Evolutionary conservation across 1,139 yeast species (phyloP).

Genomic region (Magnusiomyces sp.): DNA sequence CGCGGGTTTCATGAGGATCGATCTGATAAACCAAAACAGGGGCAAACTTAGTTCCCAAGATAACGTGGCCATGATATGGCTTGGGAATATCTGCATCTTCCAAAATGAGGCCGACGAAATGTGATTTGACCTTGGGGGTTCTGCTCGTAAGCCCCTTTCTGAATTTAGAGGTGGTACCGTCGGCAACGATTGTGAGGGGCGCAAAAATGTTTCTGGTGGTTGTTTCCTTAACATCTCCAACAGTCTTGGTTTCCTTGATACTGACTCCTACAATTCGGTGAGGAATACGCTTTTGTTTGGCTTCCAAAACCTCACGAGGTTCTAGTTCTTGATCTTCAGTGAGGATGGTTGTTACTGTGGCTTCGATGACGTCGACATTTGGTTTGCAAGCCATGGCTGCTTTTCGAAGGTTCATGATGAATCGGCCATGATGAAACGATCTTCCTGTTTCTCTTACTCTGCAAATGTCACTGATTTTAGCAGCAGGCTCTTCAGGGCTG

Average conservation of each 20-base stretch:
- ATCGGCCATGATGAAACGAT: slow-evolving; percentile 88
- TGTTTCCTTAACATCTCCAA: no score
- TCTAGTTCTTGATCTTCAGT: slow-evolving; percentile 37
- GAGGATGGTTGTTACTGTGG: slow-evolving; percentile 62
- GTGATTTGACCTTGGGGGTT: slow-evolving; percentile 64
- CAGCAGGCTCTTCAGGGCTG: not conserved
- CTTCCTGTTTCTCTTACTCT: slow-evolving; percentile 47
- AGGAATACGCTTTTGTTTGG: not conserved
- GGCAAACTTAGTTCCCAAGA: slow-evolving; percentile 67
- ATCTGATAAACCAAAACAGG: slow-evolving; percentile 87
- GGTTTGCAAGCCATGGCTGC: slow-evolving; percentile 55
- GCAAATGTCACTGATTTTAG: slow-evolving; percentile 21
- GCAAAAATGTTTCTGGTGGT: slow-evolving; percentile 37
- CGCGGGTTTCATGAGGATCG: slow-evolving; percentile 73
- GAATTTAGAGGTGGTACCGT: slow-evolving; percentile 91
- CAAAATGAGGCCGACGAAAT: slow-evolving; percentile 78
- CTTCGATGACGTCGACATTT: slow-evolving; percentile 63
- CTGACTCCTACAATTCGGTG: slow-evolving; percentile 62
- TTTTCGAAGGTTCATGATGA: slow-evolving; percentile 65
- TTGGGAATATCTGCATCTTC: slow-evolving; percentile 64
- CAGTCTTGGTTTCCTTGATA: slow-evolving; percentile 20
- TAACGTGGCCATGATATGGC: slow-evolving; percentile 78
- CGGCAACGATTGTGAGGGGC: slow-evolving; percentile 70
- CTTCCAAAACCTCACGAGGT: not conserved
- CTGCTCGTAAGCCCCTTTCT: slow-evolving; percentile 60